Evolutionary conservation across 345 rosid genomes (phyloP).

Genomic region (Euphorbia tirucalli): DNA sequence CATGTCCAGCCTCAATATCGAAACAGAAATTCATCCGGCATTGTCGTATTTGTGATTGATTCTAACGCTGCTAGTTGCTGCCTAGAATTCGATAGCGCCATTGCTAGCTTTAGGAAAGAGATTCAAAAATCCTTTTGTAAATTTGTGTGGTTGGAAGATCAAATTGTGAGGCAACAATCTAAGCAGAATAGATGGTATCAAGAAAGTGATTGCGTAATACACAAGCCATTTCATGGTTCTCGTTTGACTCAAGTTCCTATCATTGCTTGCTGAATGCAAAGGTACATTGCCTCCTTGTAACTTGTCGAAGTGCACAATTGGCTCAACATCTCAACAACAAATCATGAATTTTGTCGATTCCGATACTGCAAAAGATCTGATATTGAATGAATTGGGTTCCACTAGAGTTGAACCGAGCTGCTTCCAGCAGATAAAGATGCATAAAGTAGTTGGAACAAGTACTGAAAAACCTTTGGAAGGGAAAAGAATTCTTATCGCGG

Average conservation of each 20-base stretch:
- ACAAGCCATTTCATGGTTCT: conserved; percentile 33
- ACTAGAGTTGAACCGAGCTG: not conserved
- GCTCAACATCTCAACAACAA: conserved; percentile 12
- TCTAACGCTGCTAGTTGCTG: conserved; percentile 12
- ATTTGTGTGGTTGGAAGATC: conserved; percentile 33
- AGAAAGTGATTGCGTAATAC: conserved; percentile 14
- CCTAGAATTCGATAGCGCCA: conserved; percentile 1
- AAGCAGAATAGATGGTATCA: not conserved
- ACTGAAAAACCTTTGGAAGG: conserved; percentile 39
- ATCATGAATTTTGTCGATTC: not conserved
- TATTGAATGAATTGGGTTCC: not conserved
- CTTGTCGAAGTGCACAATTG: not conserved
- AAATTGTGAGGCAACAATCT: not conserved
- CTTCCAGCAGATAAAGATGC: too few relatives aligned
- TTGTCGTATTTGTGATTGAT: conserved; percentile 28
- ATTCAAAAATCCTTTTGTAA: conserved; percentile 22
- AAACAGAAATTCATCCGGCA: conserved; percentile 13
- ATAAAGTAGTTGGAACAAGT: not conserved
- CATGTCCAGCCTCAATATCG: too few relatives aligned
- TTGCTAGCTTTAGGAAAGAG: conserved; percentile 24
- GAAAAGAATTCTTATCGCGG: conserved; percentile 58
- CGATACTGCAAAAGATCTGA: not conserved
- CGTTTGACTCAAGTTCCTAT: conserved; percentile 28
- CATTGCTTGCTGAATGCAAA: conserved; percentile 26
- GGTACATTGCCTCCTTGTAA: not conserved